Conservation (phyloP, 73 alveolate genomes). For the Breviolum minutum region DNA sequence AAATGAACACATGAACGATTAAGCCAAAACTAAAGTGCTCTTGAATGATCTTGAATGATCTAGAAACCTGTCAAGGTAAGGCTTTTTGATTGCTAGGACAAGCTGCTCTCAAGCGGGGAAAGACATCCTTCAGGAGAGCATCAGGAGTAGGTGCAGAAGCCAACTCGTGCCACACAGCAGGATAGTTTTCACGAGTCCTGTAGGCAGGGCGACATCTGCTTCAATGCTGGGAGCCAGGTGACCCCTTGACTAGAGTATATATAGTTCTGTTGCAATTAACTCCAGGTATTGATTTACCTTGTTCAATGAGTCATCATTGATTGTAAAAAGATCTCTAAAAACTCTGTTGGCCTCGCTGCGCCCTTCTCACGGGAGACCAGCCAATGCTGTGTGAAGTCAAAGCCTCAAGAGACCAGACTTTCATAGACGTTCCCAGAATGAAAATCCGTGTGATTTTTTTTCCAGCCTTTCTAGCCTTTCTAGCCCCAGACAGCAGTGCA, state of each 20-base stretch:
- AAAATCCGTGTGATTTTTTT: no score
- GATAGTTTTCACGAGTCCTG: slow-evolving; percentile 76
- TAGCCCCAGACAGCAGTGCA: no score
- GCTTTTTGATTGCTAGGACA: not conserved
- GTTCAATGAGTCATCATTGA: no score
- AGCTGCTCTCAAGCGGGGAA: slow-evolving; percentile 45
- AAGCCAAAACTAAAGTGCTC: not conserved
- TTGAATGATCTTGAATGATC: no score
- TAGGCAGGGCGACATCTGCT: not conserved
- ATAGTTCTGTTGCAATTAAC: not conserved
- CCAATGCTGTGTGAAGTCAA: slow-evolving; percentile 83
- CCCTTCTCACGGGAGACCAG: slow-evolving; percentile 89
- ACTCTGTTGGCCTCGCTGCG: slow-evolving; percentile 20
- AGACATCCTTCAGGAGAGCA: not conserved
- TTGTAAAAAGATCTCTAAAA: no score
- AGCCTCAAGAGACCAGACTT: not conserved
- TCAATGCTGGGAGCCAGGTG: not conserved
- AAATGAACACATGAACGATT: not conserved
- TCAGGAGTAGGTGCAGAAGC: slow-evolving; percentile 58
- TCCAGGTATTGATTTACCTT: no score
- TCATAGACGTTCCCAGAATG: no score
- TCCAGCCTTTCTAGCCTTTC: no score
- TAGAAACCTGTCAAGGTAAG: no score
- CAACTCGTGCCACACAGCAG: slow-evolving; percentile 57
- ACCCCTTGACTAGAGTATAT: not conserved